A percentile compares a stretch with the other conserved stretches of the same genome.
Evolutionary conservation across 768 basidiomycete genomes (phyloP).

Genomic region (Scleroderma bovista): DNA sequence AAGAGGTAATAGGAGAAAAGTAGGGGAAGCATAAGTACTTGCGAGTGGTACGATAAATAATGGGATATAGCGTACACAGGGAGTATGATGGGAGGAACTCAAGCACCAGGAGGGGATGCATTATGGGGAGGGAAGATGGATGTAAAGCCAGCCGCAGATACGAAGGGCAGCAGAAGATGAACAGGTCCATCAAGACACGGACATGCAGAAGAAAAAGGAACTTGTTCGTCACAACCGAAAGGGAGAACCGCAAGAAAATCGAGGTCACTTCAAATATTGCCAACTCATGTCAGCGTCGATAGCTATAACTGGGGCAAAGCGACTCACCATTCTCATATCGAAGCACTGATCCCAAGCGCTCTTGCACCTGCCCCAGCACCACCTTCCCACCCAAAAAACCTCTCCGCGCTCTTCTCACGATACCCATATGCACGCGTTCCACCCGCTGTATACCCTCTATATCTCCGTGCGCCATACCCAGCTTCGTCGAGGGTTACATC

Average conservation of each 20-base stretch:
- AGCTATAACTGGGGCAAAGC: not conserved
- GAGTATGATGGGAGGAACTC: not conserved
- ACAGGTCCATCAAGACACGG: too few relatives aligned
- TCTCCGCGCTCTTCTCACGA: slow-evolving; percentile 39
- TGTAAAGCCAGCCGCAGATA: too few relatives aligned
- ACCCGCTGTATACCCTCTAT: not conserved
- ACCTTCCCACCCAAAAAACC: slow-evolving; percentile 80
- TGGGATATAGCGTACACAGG: not conserved
- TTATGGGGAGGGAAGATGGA: too few relatives aligned
- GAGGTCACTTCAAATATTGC: too few relatives aligned
- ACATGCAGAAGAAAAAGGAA: too few relatives aligned
- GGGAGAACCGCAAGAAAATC: too few relatives aligned
- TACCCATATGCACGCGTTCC: slow-evolving; percentile 9
- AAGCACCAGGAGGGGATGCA: too few relatives aligned
- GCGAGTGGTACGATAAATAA: not conserved
- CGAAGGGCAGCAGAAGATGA: too few relatives aligned
- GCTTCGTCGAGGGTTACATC: slow-evolving; percentile 22
- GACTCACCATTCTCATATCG: slow-evolving; percentile 14
- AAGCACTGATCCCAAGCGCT: slow-evolving; percentile 57
- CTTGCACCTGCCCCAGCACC: slow-evolving; percentile 75
- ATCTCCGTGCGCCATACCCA: slow-evolving; percentile 3
- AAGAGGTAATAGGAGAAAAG: too few relatives aligned
- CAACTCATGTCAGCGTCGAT: not conserved
- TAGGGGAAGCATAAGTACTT: too few relatives aligned
- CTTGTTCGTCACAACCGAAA: too few relatives aligned